Evolutionary conservation across 371 early-diverging fungal species (phyloP).

Genomic region (Mucor velutinosus): DNA sequence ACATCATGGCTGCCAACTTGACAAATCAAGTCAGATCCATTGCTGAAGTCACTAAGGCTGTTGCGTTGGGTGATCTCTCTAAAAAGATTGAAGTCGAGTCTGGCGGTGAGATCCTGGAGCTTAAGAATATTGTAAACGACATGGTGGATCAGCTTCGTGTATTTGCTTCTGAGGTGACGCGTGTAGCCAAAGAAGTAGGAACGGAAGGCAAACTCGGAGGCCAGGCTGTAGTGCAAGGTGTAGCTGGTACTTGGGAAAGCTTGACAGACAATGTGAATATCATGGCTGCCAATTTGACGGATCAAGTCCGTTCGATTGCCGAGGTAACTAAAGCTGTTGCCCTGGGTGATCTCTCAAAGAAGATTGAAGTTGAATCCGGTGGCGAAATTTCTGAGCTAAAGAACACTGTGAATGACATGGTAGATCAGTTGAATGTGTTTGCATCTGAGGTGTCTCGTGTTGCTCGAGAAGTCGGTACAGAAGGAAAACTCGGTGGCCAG

Average conservation of each 20-base stretch:
- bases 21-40: conserved; percentile 61
- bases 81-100: conserved; percentile 37
- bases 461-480: conserved; percentile 66
- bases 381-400: conserved; percentile 36
- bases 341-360: conserved; percentile 59
- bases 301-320: conserved; percentile 62
- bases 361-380: conserved; percentile 50
- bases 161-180: conserved; percentile 47
- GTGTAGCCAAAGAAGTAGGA: conserved; percentile 50
- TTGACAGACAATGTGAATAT: conserved; percentile 62
- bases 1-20: conserved; percentile 60
- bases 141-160: conserved; percentile 52
- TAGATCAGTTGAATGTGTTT: conserved; percentile 36
- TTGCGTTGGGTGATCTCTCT: conserved; percentile 55
- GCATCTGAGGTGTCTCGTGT: conserved; percentile 66
- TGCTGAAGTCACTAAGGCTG: conserved; percentile 60
- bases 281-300: conserved; percentile 58
- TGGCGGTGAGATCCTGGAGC: conserved; percentile 39
- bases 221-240: conserved; percentile 51
- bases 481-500: too few relatives aligned
- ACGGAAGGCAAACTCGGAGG: conserved; percentile 56
- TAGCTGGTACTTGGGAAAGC: conserved; percentile 66
- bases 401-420: conserved; percentile 35
- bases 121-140: conserved; percentile 40
- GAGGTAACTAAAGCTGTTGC: conserved; percentile 65